These are phyloP conservation scores for Russula sp. DNA, from an alignment of 768 basidiomycete species.

Conservation along the genomic window DNA sequence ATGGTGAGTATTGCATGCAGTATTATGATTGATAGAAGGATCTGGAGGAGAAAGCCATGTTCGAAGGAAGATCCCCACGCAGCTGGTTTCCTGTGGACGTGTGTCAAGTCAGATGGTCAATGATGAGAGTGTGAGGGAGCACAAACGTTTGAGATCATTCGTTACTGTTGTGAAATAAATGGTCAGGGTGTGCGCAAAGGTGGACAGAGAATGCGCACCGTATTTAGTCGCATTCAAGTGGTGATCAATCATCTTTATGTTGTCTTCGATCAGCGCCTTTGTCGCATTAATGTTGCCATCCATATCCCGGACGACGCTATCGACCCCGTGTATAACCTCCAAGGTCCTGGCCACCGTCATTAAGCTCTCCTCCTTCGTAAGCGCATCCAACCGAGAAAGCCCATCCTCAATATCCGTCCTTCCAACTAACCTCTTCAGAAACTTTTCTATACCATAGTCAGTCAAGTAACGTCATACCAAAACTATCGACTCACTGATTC, in stretches of 20 bases:
- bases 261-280: too few species aligned
- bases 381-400: not conserved
- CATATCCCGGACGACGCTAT: not conserved
- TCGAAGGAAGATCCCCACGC: not conserved
- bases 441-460: not conserved
- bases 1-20: not conserved
- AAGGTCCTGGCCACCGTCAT: not conserved
- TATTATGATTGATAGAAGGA: not conserved
- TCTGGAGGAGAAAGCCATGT: conserved; percentile 3
- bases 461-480: not conserved
- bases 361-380: not conserved
- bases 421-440: not conserved
- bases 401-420: conserved; percentile 1
- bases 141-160: too few species aligned
- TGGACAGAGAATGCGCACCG: too few species aligned
- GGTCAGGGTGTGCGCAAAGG: too few species aligned
- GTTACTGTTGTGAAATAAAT: too few species aligned
- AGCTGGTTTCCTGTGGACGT: not conserved
- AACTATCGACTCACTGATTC: not conserved
- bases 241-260: too few species aligned
- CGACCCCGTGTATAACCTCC: not conserved
- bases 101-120: not conserved
- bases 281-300: not conserved
- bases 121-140: too few species aligned
- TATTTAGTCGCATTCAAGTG: too few species aligned